Evolutionary conservation across 208 protist species (phyloP).

Genomic region (Wallacemonas collosoma): DNA sequence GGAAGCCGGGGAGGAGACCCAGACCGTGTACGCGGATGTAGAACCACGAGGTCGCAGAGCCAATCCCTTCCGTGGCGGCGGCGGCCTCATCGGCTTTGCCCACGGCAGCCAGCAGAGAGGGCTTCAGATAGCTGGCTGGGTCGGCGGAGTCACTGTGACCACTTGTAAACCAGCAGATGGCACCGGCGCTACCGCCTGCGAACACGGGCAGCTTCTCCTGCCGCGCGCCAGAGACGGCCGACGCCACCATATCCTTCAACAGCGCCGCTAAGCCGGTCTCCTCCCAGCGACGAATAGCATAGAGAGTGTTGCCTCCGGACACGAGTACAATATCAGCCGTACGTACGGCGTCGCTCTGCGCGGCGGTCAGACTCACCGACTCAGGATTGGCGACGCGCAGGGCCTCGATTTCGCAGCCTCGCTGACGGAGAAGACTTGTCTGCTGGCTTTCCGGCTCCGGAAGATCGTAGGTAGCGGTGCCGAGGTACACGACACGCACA

Average conservation of each 20-base stretch:
- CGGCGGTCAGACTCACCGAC: constrained; percentile 17
- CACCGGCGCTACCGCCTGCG: constrained; percentile 85
- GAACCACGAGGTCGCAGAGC: constrained; percentile 40
- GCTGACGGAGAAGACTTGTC: constrained; percentile 43
- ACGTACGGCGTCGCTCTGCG: constrained; percentile 13
- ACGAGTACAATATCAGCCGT: constrained; percentile 79
- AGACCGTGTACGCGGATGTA: constrained; percentile 90
- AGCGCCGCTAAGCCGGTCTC: constrained; percentile 70
- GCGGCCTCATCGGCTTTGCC: constrained; percentile 26
- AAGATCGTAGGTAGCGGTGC: constrained; percentile 90
- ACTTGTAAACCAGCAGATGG: constrained; percentile 90
- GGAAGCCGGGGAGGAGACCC: constrained; percentile 72
- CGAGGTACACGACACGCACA: constrained; percentile 79
- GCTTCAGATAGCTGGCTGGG: constrained; percentile 66
- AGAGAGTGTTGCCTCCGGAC: constrained; percentile 91
- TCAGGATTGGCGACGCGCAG: constrained; percentile 64
- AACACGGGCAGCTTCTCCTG: constrained; percentile 50
- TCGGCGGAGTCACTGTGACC: constrained; percentile 92
- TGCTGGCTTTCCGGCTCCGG: constrained; percentile 38
- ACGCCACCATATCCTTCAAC: constrained; percentile 34
- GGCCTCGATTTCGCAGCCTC: constrained; percentile 53
- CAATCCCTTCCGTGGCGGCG: constrained; percentile 9
- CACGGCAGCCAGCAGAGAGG: constrained; percentile 38
- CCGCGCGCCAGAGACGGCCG: constrained; percentile 21
- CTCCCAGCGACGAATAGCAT: constrained; percentile 87